Evolutionary conservation across 257 asterid species (phyloP), one percentile per base, ranked within the genome.

Genomic region (Ehretia macrophylla): DNA sequence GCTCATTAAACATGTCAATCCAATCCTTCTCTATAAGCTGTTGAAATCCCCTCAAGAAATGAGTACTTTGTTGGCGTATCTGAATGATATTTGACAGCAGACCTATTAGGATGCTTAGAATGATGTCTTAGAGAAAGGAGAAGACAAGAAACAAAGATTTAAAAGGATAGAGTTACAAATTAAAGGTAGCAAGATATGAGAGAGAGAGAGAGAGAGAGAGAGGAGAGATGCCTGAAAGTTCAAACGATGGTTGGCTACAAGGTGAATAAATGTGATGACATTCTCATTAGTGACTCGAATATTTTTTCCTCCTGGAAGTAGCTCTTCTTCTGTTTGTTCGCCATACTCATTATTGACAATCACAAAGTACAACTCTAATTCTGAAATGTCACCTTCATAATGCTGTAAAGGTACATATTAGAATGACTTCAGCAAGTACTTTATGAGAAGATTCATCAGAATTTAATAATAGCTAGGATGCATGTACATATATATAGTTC

Each of bases 1-100:
- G 97, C 68, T 89, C 97, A 63, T 93, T 93, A 72, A 93, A 93
- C 92, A 93, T 89, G 83, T 83, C 99, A 52, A 93, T 89, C 96
- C 90, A 88, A 18, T 83, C 95, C 77, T 80, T 86, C 71, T 84
- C 86, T 70, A 89, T 89, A 59, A 93, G 83, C 81, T 81, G 96
- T 65, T 81, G 96, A 83, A 93, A 93, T 37, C 99, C 99, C 75
- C 87, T 85, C 79, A 84, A 66, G 78, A 93, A 89, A 79, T 93
- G 89, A 48, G 85, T 76, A 77, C 99, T 93, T 74, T 93, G 99
- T 65, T 88, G 91, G 52, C 95, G 94, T 72, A 89, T 93, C 99
- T 92, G 88, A 77, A 75, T 51, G n/a, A 75, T 50, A 32, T 68
- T 17, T 64, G 16, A 51, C 27, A 61, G 23, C 23, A 55, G 57